A percentile compares a stretch with the other conserved stretches of the same genome.
Conservation (phyloP, 176 grass and related monocot species). For the Musa itinerans region DNA sequence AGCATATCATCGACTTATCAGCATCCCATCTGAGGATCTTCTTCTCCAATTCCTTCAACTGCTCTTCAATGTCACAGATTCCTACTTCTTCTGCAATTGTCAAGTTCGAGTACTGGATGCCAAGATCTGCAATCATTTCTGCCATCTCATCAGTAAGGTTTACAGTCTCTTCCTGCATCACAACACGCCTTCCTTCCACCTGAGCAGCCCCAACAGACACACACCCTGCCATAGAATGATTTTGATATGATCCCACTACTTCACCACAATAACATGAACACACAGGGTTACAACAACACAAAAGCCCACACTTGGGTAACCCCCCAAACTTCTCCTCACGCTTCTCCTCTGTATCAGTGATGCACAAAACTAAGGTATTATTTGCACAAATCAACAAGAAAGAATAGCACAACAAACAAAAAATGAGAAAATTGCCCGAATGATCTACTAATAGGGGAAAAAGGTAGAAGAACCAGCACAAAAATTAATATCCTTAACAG, state of each 20-base stretch:
- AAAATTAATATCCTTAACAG: neutral
- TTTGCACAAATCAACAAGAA: neutral
- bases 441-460: neutral
- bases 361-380: neutral
- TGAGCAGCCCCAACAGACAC: neutral
- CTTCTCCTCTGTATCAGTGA: neutral
- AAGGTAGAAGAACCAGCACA: neutral
- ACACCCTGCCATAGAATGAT: neutral
- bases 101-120: neutral
- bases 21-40: constrained; percentile 6
- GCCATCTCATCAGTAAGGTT: neutral
- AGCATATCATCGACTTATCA: neutral
- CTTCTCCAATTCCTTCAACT: neutral
- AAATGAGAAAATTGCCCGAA: neutral
- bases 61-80: constrained; percentile 13
- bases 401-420: neutral
- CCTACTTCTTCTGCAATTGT: constrained; percentile 16
- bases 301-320: too few relatives aligned
- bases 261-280: neutral
- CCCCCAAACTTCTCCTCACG: neutral
- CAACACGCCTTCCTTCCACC: neutral
- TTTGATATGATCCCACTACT: neutral
- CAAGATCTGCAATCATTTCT: constrained; percentile 2
- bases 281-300: neutral
- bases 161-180: neutral